Base-by-base conservation (phyloP, 371 early-diverging fungal species). In the Actinomortierella wolfii region DNA sequence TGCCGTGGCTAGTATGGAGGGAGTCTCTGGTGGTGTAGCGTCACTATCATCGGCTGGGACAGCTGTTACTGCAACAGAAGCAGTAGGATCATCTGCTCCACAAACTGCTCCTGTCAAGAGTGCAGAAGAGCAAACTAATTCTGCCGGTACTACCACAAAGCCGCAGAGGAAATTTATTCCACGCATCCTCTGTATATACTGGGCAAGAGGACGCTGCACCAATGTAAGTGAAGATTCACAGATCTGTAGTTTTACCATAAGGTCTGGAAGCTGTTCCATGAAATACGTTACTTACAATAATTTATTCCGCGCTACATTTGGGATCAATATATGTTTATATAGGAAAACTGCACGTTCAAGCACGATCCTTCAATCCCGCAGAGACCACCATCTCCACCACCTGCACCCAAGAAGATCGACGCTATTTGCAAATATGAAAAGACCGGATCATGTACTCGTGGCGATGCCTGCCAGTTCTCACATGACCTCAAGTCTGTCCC, bases 401-500 rank as follows among this genome's bases (percentile, higher is more conserved):
- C 50, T 24, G 66, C 54, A 42, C 24, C 13, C 39, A 54, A 46
- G 47, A 59, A 49, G 23, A 49, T 42, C 17, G 51, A 60, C 4
- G 66, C 60, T 2, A 52, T 66, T 14, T 66, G 66, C 56, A 66
- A 59, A 34, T 66, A 41, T 46, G 66, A 48, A 5, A 59, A 51
- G 26, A 9, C 40, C 17, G 66, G 66, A 25, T 44, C 66, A 6
- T 66, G 66, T 49, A 39, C 46, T 46, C 59, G 59, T 28, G 66
- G 66, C 28, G 56, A 51, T 18, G 29, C 46, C n/a, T 66, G 66
- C 41, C 56, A 11, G 6, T 66, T 46, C 55, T 34, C 59, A 1
- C 66, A 66, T 25, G 55, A 66, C 45, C 56, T 66, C 28, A 46
- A n/a, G 17, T 51, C 44, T n/a, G 51, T 55, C 18, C 66, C 66